Conservation (phyloP, 495 filamentous ascomycete genomes). For the Aspergillus panamensis region DNA sequence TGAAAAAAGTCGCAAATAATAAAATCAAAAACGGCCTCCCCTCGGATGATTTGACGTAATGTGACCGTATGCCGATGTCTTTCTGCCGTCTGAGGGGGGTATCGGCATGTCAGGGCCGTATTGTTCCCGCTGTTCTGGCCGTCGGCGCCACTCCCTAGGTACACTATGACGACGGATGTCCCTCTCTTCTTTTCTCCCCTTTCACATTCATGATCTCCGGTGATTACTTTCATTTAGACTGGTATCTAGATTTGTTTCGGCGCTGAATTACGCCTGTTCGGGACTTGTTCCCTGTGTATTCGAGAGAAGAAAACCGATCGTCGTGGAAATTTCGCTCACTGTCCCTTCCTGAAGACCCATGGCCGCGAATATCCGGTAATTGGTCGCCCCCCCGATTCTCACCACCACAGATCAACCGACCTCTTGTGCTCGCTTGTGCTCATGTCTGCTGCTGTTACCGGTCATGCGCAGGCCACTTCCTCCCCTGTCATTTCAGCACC, state of each 20-base stretch:
- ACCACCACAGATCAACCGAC: conserved; percentile 10
- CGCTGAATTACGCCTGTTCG: no score
- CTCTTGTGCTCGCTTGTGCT: conserved; percentile 11
- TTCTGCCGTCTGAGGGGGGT: conserved; percentile 23
- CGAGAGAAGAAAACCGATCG: not conserved
- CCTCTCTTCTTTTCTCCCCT: conserved; percentile 5
- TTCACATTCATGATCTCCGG: no score
- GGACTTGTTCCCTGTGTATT: no score
- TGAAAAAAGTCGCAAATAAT: not conserved
- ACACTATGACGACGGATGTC: conserved; percentile 3
- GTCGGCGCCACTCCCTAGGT: conserved; percentile 19
- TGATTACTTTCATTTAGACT: not conserved
- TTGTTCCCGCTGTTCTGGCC: conserved; percentile 22
- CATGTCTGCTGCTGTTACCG: conserved; percentile 33
- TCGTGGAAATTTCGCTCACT: not conserved
- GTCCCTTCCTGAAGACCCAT: conserved; percentile 12
- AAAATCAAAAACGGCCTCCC: conserved; percentile 4
- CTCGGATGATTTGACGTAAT: conserved; percentile 22
- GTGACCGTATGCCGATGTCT: conserved; percentile 16
- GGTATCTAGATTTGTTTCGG: no score
- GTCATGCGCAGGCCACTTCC: conserved; percentile 30
- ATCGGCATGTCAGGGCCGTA: conserved; percentile 41
- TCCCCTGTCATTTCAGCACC: conserved; percentile 8
- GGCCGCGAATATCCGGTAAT: conserved; percentile 33
- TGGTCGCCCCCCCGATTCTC: conserved; percentile 25